phyloP scores from a whole-genome alignment of 176 grass and related monocot genomes.

The Carex scoparia region DNA sequence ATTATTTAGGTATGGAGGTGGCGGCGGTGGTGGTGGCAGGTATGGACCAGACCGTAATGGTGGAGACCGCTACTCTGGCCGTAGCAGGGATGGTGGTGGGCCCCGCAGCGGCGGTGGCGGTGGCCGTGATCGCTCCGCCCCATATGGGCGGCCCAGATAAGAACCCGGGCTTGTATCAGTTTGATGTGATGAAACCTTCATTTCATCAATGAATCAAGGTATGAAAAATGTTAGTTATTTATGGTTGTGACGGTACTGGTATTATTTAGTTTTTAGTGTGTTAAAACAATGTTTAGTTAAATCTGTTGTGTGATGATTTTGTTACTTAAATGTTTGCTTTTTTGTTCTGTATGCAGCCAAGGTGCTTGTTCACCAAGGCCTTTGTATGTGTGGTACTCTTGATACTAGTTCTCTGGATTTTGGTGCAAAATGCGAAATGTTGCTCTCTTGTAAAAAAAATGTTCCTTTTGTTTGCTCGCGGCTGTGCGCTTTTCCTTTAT shows the following conservation, averaged over 20 bases:
- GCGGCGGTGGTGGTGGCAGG: constrained; percentile 15
- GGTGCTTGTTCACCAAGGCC: constrained; percentile 31
- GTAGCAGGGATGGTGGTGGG: constrained; percentile 52
- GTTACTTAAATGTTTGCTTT: constrained; percentile 27
- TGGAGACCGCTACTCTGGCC: constrained; percentile 55
- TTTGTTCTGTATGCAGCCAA: constrained; percentile 32
- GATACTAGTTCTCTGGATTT: constrained; percentile 30
- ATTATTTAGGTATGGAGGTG: constrained; percentile 43
- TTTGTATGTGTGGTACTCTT: constrained; percentile 30
- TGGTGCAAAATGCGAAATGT: constrained; percentile 18
- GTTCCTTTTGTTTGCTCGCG: constrained; percentile 17
- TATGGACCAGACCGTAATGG: constrained; percentile 59
- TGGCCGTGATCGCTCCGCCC: constrained; percentile 54
- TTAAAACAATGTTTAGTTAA: constrained; percentile 23
- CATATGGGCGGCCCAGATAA: constrained; percentile 42
- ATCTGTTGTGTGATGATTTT: constrained; percentile 18
- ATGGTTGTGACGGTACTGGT: constrained; percentile 16
- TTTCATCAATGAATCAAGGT: constrained; percentile 28
- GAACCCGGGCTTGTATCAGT: background rate
- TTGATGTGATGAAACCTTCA: constrained; percentile 20
- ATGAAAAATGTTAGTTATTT: constrained; percentile 12
- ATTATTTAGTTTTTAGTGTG: constrained; percentile 22
- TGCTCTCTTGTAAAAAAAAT: constrained; percentile 30
- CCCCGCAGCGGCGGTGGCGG: constrained; percentile 37
- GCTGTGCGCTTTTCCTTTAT: constrained; percentile 13